Base-by-base conservation (phyloP, 805 yeast genomes). In the Hermanozyma aechmeae region DNA sequence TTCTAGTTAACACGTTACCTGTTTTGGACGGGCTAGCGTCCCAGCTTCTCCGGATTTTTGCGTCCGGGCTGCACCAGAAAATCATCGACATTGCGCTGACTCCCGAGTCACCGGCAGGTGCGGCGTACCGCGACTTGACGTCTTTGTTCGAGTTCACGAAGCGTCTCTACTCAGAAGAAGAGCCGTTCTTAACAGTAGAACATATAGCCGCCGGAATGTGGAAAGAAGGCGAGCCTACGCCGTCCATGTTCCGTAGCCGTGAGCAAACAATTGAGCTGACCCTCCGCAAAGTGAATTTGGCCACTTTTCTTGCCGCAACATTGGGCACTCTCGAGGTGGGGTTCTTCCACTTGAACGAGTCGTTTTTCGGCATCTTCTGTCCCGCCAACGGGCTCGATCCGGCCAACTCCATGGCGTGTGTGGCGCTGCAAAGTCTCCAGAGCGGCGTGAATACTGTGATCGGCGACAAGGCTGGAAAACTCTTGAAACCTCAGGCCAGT, bases 231-330 rank as follows among this genome's bases (percentile, higher is more conserved):
- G 64, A 65, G 5, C 54, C 64, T 6, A 69, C 80, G 0, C 82
- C 84, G 0, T 45, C 60, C 16, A 62, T 76, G 47, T 60, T 78
- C 40, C 62, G 65, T 38, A 75, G 72, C 29, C 68, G 75, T 34
- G 84, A 76, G 41, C 78, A 74, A 36, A 66, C 74, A 28, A 58
- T 75, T 32, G 72, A 68, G 48, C 65, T 73, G 23, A 76, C 92
- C 0, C 53, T 89, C 19, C 74, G 94, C 34, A 82, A 89, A 42
- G 82, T 86, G 1, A 92, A 92, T 44, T 56, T 92, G 38, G 83
- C 95, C 0, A 85, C 95, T 0, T 92, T 85, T 47, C 58, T 86
- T 23, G 71, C 86, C n/a, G 92, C 96, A 0, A 73, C 92, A 1
- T 65, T 87, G 34, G 95, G 95, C 27, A 66, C 83, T 12, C 70